Conservation (phyloP, 192 early-diverging fungal genomes). For the Phlyctochytrium arcticum region DNA sequence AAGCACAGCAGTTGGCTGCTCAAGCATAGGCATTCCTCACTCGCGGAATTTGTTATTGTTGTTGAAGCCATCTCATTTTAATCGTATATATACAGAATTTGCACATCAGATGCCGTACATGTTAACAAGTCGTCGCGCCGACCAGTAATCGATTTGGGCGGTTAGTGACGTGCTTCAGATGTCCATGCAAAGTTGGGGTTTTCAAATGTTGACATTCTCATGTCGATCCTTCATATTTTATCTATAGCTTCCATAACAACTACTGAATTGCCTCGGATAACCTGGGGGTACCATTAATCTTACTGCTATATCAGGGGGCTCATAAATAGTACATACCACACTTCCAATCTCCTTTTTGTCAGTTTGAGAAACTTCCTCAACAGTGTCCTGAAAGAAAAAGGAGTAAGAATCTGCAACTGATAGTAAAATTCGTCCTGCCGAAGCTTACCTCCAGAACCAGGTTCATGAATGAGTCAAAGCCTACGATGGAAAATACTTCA, state of each 20-base stretch:
- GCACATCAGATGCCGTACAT: too few species aligned
- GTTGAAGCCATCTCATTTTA: too few species aligned
- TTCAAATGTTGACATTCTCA: background rate
- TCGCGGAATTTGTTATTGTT: too few species aligned
- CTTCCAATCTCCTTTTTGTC: slow-evolving; percentile 79
- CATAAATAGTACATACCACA: slow-evolving; percentile 53
- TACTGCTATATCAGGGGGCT: background rate
- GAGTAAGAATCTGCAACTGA: background rate
- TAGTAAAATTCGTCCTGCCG: too few species aligned
- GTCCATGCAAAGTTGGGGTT: too few species aligned
- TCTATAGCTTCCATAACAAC: slow-evolving; percentile 53
- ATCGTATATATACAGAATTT: too few species aligned
- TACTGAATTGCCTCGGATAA: slow-evolving; percentile 57
- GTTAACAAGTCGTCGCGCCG: too few species aligned
- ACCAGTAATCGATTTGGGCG: background rate
- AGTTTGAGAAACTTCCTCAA: slow-evolving; percentile 69
- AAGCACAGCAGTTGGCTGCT: background rate
- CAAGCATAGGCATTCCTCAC: too few species aligned
- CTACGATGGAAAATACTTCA: slow-evolving; percentile 22
- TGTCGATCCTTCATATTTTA: slow-evolving; percentile 25
- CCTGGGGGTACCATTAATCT: slow-evolving; percentile 14
- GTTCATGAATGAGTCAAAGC: slow-evolving; percentile 99
- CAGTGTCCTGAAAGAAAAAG: slow-evolving; percentile 54
- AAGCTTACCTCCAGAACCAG: slow-evolving; percentile 70
- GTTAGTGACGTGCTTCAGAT: background rate